Base-by-base conservation (phyloP, 2,329 filamentous ascomycete species). In the Penicillium sp. region DNA sequence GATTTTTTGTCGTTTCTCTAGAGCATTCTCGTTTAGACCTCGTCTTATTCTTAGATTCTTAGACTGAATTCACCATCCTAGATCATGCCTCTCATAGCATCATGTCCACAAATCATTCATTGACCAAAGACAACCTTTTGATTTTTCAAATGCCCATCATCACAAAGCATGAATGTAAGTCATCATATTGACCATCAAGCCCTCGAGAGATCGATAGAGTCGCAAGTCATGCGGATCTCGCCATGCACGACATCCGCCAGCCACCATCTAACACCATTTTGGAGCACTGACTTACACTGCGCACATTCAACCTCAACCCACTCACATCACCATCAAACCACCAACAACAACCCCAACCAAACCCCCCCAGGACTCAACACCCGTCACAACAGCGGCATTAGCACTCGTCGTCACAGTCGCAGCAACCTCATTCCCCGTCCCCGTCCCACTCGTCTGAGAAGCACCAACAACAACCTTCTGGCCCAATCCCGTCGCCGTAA, bases 401-500 rank as follows among this genome's bases (percentile, higher is more conserved):
- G 33, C 52, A 26, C 62, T 65, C 55, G 64, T 56, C 38, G 58
- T 57, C n/a, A 54, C 48, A 46, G 57, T 57, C 22, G 54, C 48
- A 46, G 56, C 59, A 4, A 52, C 48, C 10, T 38, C 10, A 37
- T 57, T 56, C 26, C 59, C 62, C 1, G 66, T 69, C 55, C 42
- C 66, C 67, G 28, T 64, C 59, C 5, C 59, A 42, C 13, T 7
- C 22, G 25, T 48, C 25, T 16, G 13, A 30, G n/a, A 10, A 42
- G 30, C 48, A 25, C 62, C 64, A 4, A 55, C 58, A 48, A 70
- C 69, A 48, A 64, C 65, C 55, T 67, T 67, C 2, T 25, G n/a
- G 51, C 70, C 64, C 55, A 66, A 67, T 55, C 69, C 64, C 28
- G 70, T 74, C 46, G 76, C 77, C 0, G 74, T 74, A 48, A 79